phyloP scores from a whole-genome alignment of 1,284 basidiomycete genomes.

The Stygiomarasmius scandens region DNA sequence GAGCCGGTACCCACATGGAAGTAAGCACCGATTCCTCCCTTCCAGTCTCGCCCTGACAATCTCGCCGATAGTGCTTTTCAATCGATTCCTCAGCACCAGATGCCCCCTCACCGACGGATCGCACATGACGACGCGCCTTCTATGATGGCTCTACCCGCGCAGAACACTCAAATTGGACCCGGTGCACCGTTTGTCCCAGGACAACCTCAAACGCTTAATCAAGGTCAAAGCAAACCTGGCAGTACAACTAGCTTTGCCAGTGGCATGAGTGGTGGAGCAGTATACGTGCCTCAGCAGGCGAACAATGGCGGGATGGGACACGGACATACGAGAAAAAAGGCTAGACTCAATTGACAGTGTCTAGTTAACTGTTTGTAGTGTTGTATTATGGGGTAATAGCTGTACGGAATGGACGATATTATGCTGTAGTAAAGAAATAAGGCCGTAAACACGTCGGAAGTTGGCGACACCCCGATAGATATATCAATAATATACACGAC shows the following conservation, averaged over 20 bases:
- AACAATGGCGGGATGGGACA: background rate
- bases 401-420: too few relatives aligned
- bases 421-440: too few relatives aligned
- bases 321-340: conserved; percentile 10
- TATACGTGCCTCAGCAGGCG: background rate
- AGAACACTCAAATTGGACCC: conserved; percentile 7
- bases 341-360: background rate
- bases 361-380: too few relatives aligned
- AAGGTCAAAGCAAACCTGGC: conserved; percentile 4
- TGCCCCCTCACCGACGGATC: conserved; percentile 73
- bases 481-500: too few relatives aligned
- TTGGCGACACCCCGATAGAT: too few relatives aligned
- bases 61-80: conserved; percentile 59
- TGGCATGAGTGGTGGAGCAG: conserved; percentile 4
- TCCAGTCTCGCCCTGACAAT: background rate
- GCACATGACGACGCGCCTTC: conserved; percentile 80
- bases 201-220: background rate
- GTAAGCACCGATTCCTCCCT: conserved; percentile 42
- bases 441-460: too few relatives aligned
- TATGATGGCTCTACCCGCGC: conserved; percentile 50
- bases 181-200: conserved; percentile 11
- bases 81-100: conserved; percentile 53
- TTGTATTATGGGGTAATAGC: too few relatives aligned
- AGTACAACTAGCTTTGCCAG: conserved; percentile 12
- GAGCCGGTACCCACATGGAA: conserved; percentile 76